Base-by-base conservation (phyloP, 2,329 filamentous ascomycete species). In the Xylaria sp. region DNA sequence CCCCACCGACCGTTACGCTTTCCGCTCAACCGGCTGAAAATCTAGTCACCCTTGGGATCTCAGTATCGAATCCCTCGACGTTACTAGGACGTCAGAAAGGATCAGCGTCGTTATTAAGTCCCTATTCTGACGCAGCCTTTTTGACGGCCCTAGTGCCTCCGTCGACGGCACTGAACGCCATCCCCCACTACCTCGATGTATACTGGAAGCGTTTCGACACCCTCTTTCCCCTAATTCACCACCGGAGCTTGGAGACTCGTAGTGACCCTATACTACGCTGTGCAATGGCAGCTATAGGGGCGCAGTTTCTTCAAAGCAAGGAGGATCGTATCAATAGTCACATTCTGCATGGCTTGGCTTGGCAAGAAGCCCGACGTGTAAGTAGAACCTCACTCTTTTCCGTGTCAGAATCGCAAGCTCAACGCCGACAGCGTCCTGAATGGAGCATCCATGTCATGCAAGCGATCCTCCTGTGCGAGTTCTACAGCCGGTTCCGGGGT, bases 271-370 rank as follows among this genome's bases (percentile, higher is more conserved):
- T 85, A 49, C 78, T 88, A 54, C 81, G 79, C 15, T 87, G 82
- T 68, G 85, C 86, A 67, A 88, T 88, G 86, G 86, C 86, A 26
- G 86, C 86, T n/a, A 76, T 88, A 36, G 86, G 84, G 54, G 84
- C 85, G 26, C 86, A 88, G 72, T 84, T 82, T 68, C 77, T 87
- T 62, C 77, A 80, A 58, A 78, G 80, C 74, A 81, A 81, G 75
- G 84, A 86, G 59, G 83, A 87, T 75, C 84, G 86, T 65, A 79
- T 80, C 65, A 82, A 82, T 72, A 86, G 85, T 33, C 83, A 81
- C 60, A 79, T 83, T 65, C 79, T 88, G 73, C 85, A 88, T 77
- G 81, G 83, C 60, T 83, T 83, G 73, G 85, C 85, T 11, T 84
- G 79, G 80, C 80, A 84, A 72, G 84, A 84, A 76, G 81, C 81